Base-by-base conservation (phyloP, 2,329 filamentous ascomycete species). In the Neophaeococcomyces aloes region DNA sequence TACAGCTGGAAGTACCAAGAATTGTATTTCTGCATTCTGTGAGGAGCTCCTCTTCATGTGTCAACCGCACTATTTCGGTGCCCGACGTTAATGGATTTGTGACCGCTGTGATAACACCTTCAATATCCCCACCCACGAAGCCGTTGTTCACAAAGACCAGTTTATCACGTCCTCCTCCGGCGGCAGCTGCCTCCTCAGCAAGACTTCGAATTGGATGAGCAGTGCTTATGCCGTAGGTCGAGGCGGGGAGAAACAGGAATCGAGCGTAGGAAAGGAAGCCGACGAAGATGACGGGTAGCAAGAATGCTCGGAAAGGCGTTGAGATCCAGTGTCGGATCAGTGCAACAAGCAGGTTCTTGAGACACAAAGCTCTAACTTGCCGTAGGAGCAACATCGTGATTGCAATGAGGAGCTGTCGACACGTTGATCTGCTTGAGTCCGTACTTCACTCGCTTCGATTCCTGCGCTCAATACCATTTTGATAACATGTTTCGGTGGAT, bases 101-200 rank as follows among this genome's bases (percentile, higher is more conserved):
- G 14, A 94, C 61, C 2, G 65, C 60, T 49, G 75, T 68, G 48
- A 94, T 86, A 14, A 91, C 78, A 10, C 66, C 66, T 44, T 83
- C 77, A 41, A 94, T 87, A 42, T 80, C 72, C 13, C 84, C 85
- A 7, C 77, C 81, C 0, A 67, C 68, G 40, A 75, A 65, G 7
- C 82, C 83, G 62, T 78, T 86, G 59, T 93, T 82, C 46, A 94
- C 79, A 44, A 95, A 85, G 10, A 80, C 79, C 11, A 94, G 68
- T 39, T 76, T 86, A 53, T 83, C 64, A 50, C 83, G 73, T 14
- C 78, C 77, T 8, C 68, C 68, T 13, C 65, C 64, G 2, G 79
- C 76, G 19, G 66, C 65, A 15, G 62, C 58, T 25, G 94, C 70
- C 1, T 79, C 85, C 49, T 83, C 66, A 27, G 69, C 57, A 14